phyloP scores from a whole-genome alignment of 78 protist species.

The Dictyostelium brefeldianum region DNA sequence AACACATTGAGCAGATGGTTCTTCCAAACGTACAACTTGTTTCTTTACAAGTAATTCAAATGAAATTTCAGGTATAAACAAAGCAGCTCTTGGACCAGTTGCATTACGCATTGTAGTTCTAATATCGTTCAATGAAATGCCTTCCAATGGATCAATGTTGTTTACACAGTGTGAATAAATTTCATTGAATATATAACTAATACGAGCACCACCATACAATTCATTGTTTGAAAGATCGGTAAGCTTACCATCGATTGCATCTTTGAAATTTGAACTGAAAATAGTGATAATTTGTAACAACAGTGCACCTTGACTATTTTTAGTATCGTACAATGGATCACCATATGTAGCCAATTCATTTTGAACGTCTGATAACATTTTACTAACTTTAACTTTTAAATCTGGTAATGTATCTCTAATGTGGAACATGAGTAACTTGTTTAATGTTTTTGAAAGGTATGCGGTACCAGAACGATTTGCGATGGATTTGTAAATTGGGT shows the following conservation, averaged over 20 bases:
- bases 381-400: constrained; percentile 52
- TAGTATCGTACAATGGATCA: constrained; percentile 83
- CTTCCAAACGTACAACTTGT: constrained; percentile 88
- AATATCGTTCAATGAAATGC: constrained; percentile 88
- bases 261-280: constrained; percentile 70
- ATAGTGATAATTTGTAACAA: constrained; percentile 88
- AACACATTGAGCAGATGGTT: constrained; percentile 87
- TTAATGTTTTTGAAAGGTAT: constrained; percentile 85
- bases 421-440: constrained; percentile 90
- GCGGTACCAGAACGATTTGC: constrained; percentile 92
- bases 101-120: constrained; percentile 93
- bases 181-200: constrained; percentile 92
- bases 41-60: constrained; percentile 92
- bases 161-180: constrained; percentile 74
- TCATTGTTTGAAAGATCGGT: constrained; percentile 60
- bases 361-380: constrained; percentile 78
- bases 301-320: constrained; percentile 85
- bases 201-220: constrained; percentile 97
- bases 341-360: constrained; percentile 75
- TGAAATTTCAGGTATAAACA: constrained; percentile 95
- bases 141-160: constrained; percentile 81
- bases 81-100: constrained; percentile 89
- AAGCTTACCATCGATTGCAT: constrained; percentile 91
- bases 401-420: constrained; percentile 90
- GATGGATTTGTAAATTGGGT: constrained; percentile 90